Percentiles rank a stretch among this genome's conserved stretches.
Evolutionary conservation across 345 rosid species (phyloP).

Genomic region (Salix viminalis): DNA sequence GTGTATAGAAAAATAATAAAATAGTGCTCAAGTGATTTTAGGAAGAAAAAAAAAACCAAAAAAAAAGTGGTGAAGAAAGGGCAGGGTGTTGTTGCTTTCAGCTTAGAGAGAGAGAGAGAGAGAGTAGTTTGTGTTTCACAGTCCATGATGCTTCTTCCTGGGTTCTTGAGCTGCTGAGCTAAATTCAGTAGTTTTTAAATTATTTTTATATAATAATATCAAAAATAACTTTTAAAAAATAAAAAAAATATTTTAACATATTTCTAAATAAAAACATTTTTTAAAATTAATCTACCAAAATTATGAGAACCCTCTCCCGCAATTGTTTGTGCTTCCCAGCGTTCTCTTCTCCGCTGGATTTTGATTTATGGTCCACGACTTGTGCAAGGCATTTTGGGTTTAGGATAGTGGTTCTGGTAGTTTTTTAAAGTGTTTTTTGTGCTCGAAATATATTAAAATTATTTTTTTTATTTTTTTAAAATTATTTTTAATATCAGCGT

Average conservation of each 20-base stretch:
- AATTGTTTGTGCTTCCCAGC: background rate
- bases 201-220: too few species aligned
- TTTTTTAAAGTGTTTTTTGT: too few species aligned
- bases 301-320: background rate
- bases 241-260: too few species aligned
- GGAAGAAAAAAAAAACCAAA: background rate
- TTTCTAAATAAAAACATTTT: too few species aligned
- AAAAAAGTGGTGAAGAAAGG: constrained; percentile 51
- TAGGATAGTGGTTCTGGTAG: too few species aligned
- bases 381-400: too few species aligned
- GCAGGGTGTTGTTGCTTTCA: constrained; percentile 52
- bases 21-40: background rate
- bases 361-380: background rate
- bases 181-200: too few species aligned
- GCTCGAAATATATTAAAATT: too few species aligned
- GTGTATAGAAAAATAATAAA: background rate
- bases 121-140: constrained; percentile 26
- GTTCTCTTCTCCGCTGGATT: constrained; percentile 12
- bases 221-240: too few species aligned
- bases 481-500: too few species aligned
- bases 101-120: constrained; percentile 17
- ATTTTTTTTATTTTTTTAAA: too few species aligned
- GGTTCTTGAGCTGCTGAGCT: background rate
- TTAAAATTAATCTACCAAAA: too few species aligned
- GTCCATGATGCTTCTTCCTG: constrained; percentile 10